Evolutionary conservation across 2,329 filamentous ascomycete genomes (phyloP).

Genomic region (Ophiostoma australiae): DNA sequence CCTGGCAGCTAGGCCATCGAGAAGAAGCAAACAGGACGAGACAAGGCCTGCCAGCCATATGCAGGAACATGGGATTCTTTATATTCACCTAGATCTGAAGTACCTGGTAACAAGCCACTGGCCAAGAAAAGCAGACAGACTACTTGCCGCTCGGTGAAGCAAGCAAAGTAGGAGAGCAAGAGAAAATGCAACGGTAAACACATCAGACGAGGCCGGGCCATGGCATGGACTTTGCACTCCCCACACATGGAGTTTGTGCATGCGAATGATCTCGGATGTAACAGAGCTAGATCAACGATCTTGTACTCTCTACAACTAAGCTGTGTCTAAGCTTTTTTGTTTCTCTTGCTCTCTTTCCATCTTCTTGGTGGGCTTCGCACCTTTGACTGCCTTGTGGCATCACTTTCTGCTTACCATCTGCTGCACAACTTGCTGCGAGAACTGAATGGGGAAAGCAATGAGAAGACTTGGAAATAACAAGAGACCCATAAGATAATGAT

Average conservation of each 20-base stretch:
- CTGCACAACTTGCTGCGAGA: neutral
- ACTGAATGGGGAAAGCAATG: neutral
- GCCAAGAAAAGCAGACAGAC: neutral
- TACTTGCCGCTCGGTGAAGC: neutral
- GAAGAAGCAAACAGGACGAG: constrained; percentile 2
- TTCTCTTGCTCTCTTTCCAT: neutral
- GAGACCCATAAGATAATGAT: neutral
- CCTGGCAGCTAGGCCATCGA: neutral
- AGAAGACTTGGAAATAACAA: neutral
- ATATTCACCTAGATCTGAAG: neutral
- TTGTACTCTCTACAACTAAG: neutral
- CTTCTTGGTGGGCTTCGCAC: neutral
- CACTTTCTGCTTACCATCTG: neutral
- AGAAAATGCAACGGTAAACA: neutral
- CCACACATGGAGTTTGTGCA: neutral
- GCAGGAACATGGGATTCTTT: neutral
- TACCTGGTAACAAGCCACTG: neutral
- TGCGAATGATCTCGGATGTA: neutral
- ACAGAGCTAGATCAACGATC: neutral
- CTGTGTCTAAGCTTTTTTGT: neutral
- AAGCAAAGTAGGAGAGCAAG: neutral
- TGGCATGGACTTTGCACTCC: neutral
- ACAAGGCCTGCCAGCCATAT: neutral
- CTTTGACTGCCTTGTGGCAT: neutral
- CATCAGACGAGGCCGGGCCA: neutral